These are phyloP conservation scores for Alternaria triticimaculans DNA, from an alignment of 2,329 filamentous ascomycete genomes.

Conservation along the genomic window DNA sequence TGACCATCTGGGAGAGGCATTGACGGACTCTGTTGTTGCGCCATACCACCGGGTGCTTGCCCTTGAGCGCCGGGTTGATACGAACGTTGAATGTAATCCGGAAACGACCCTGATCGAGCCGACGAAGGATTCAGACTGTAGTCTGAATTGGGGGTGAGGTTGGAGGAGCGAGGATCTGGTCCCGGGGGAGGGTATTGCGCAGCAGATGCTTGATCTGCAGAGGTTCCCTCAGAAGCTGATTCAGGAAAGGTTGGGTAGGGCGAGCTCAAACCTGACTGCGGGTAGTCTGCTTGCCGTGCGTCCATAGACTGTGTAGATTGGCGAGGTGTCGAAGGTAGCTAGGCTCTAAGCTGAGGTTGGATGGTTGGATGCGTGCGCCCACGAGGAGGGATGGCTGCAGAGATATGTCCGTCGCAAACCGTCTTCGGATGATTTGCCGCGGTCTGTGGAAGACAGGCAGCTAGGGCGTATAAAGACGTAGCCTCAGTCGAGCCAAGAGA, in stretches of 20 bases:
- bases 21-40: slow-evolving; percentile 99
- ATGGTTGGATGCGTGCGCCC: slow-evolving; percentile 40
- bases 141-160: slow-evolving; percentile 86
- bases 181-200: slow-evolving; percentile 81
- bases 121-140: slow-evolving; percentile 79
- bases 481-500: slow-evolving; percentile 39
- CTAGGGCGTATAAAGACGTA: slow-evolving; percentile 30
- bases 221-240: slow-evolving; percentile 80
- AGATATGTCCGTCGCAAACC: slow-evolving; percentile 56
- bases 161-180: slow-evolving; percentile 76
- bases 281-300: slow-evolving; percentile 60
- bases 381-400: slow-evolving; percentile 54
- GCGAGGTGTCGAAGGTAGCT: slow-evolving; percentile 38
- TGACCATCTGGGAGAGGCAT: slow-evolving; percentile 82
- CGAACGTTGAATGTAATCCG: slow-evolving; percentile 82
- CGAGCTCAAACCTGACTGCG: slow-evolving; percentile 62
- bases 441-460: slow-evolving; percentile 38
- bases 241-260: slow-evolving; percentile 62
- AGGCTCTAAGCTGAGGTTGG: slow-evolving; percentile 49
- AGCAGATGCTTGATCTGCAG: slow-evolving; percentile 92
- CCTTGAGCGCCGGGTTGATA: slow-evolving; percentile 79
- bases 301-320: slow-evolving; percentile 59
- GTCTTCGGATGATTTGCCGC: slow-evolving; percentile 48
- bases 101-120: slow-evolving; percentile 83
- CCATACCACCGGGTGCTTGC: slow-evolving; percentile 87